Base-by-base conservation (phyloP, 2,329 filamentous ascomycete genomes). In the Xylaria sp. region DNA sequence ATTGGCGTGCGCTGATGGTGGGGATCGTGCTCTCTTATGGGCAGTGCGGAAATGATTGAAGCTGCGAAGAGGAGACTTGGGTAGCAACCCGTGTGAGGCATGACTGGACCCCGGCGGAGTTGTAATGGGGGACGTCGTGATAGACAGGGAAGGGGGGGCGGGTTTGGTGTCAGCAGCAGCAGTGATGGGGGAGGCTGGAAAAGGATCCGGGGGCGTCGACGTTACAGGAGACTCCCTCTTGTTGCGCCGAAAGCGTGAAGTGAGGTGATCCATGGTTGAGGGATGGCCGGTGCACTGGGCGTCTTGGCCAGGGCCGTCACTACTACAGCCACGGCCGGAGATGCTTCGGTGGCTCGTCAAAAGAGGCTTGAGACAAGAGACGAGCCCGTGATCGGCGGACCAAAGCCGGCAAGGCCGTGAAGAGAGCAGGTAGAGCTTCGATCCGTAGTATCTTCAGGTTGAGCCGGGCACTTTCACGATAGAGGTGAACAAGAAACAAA, bases 11-110 rank as follows among this genome's bases (percentile, higher is more conserved):
- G 66, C 67, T 3, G 72, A 63, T 8, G 68, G 64, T 8, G 76
- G 76, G 17, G 82, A 82, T 53, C 78, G 77, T 59, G 79, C 79
- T 69, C 82, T 80, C 73, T 84, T 84, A 55, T 78, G 74, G 23
- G 79, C 76, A 55, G 76, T 73, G 55, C 79, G 77, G 54, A 83
- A 74, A 53, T 80, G 65, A 44, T 56, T 77, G 59, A 83, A 75
- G 63, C 74, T 76, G 40, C 79, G 78, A 52, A 84, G 81, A 40
- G 81, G 72, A 1, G 73, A 74, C 60, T 70, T 73, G 33, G 67
- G 63, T 35, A 70, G 49, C 5, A 57, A 43, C 15, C 51, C 55
- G 43, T 62, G 57, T 40, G 47, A 55, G 54, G 64, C 62, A 47
- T 71, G 64, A 41, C 65, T 70, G 25, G 70, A 70, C 3, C 65